These are phyloP conservation scores for Citrus cavaleriei DNA, from an alignment of 345 rosid genomes.

Conservation along the genomic window DNA sequence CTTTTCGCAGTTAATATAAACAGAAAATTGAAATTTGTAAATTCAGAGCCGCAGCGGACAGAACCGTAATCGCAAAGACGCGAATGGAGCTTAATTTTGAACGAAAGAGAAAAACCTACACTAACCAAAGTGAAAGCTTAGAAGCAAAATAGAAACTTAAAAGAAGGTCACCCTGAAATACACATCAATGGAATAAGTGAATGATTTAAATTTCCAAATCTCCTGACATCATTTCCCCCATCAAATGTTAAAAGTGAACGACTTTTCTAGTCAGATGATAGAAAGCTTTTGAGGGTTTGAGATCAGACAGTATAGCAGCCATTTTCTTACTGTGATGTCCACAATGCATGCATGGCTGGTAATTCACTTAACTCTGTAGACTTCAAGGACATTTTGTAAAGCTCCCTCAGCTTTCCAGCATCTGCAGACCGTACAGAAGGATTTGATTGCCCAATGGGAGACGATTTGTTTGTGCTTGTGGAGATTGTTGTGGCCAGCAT, in stretches of 20 bases:
- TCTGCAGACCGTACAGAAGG: constrained; percentile 41
- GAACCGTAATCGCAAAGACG: too few species aligned
- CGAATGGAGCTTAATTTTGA: too few species aligned
- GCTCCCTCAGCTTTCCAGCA: constrained; percentile 60
- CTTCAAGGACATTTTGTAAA: constrained; percentile 71
- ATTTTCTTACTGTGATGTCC: constrained; percentile 41
- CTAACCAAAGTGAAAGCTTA: too few species aligned
- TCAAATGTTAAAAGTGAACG: background rate
- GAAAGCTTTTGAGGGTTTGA: background rate
- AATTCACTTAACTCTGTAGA: constrained; percentile 48
- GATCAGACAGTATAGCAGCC: background rate
- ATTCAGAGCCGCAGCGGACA: too few species aligned
- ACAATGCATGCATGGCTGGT: constrained; percentile 51
- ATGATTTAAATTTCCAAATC: background rate
- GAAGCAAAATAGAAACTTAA: too few species aligned
- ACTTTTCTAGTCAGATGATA: background rate
- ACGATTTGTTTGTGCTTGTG: constrained; percentile 31
- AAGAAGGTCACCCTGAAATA: too few species aligned
- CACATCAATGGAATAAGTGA: too few species aligned
- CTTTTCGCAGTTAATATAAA: too few species aligned
- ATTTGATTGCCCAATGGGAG: constrained; percentile 18
- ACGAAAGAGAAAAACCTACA: too few species aligned
- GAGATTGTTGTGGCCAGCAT: constrained; percentile 49
- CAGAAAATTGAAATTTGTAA: too few species aligned
- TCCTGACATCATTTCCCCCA: background rate